A percentile compares a stretch with the other conserved stretches of the same genome.
These are phyloP conservation scores for Gaertneriomyces sp. DNA, from an alignment of 192 early-diverging fungal species.

Conservation along the genomic window DNA sequence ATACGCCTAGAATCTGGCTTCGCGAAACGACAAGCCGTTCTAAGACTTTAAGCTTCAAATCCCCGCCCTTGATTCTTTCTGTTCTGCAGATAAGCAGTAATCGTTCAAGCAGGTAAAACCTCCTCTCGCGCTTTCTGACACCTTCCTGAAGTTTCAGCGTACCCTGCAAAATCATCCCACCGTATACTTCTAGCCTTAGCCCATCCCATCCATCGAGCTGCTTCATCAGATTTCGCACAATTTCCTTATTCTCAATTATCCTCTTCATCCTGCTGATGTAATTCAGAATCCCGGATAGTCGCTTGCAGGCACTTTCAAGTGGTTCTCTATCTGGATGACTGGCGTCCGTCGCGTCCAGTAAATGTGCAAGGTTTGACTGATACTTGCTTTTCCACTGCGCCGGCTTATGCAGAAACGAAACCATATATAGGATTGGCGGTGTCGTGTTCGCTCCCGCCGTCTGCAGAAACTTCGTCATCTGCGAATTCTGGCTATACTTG, in stretches of 20 bases:
- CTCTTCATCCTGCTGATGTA: slow-evolving; percentile 22
- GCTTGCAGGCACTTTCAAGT: slow-evolving; percentile 11
- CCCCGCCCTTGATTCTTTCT: slow-evolving; percentile 14
- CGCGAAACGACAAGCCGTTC: slow-evolving; percentile 16
- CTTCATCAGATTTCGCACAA: slow-evolving; percentile 18
- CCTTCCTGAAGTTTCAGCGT: slow-evolving; percentile 31
- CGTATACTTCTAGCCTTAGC: slow-evolving; percentile 26
- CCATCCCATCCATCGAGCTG: slow-evolving; percentile 37
- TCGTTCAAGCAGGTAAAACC: slow-evolving; percentile 33
- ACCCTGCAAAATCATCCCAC: slow-evolving; percentile 29
- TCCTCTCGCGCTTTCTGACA: slow-evolving; percentile 19
- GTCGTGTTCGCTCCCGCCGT: slow-evolving; percentile 19
- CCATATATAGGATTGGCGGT: slow-evolving; percentile 35
- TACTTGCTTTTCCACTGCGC: slow-evolving; percentile 31
- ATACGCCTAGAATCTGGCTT: slow-evolving; percentile 3
- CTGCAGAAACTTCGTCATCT: slow-evolving; percentile 30
- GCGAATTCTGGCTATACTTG: slow-evolving; percentile 23
- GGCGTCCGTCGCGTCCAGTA: slow-evolving; percentile 10
- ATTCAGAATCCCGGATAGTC: slow-evolving; percentile 7
- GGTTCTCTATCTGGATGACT: slow-evolving; percentile 20
- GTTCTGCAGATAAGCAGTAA: slow-evolving; percentile 29
- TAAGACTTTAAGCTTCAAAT: slow-evolving; percentile 19
- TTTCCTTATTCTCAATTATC: slow-evolving; percentile 24
- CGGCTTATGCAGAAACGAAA: slow-evolving; percentile 33
- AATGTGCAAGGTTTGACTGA: slow-evolving; percentile 9